Conservation (phyloP, 2,329 filamentous ascomycete genomes). For the Cucurbitaria berberidis region DNA sequence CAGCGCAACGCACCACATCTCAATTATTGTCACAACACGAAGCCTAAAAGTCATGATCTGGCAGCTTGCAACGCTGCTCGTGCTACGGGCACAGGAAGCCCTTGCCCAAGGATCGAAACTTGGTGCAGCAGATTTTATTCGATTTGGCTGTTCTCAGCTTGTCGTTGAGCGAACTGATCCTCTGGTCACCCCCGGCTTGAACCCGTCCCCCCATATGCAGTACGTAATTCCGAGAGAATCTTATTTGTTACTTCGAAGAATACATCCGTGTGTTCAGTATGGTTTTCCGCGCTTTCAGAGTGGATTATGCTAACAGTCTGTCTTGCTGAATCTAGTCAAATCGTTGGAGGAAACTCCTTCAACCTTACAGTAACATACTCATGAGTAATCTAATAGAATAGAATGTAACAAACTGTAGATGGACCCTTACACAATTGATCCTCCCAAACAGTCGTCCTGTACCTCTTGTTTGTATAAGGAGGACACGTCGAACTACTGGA, state of each 20-base stretch:
- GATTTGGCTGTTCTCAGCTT: slow-evolving; percentile 43
- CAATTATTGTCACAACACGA: background rate
- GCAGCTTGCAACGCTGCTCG: slow-evolving; percentile 7
- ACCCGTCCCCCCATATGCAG: slow-evolving; percentile 46
- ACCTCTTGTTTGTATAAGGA: too few species aligned
- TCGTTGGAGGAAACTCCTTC: slow-evolving; percentile 55
- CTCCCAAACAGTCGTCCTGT: too few species aligned
- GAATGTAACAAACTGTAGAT: too few species aligned
- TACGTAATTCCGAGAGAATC: background rate
- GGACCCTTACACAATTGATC: too few species aligned
- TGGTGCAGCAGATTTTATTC: slow-evolving; percentile 22
- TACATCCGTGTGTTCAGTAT: too few species aligned
- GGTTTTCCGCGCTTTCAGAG: too few species aligned
- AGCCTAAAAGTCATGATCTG: slow-evolving; percentile 4
- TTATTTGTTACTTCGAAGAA: too few species aligned
- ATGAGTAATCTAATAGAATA: too few species aligned
- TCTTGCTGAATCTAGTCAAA: too few species aligned
- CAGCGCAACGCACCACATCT: background rate
- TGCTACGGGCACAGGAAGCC: slow-evolving; percentile 10
- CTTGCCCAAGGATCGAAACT: slow-evolving; percentile 4
- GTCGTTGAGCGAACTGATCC: slow-evolving; percentile 43
- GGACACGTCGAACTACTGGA: slow-evolving; percentile 41
- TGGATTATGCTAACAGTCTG: too few species aligned
- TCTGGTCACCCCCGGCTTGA: slow-evolving; percentile 45
- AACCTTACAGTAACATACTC: slow-evolving; percentile 53